Percentiles rank a stretch among this genome's conserved stretches.
Conservation (phyloP, 148 eudicot species). For the Simmondsia chinensis region DNA sequence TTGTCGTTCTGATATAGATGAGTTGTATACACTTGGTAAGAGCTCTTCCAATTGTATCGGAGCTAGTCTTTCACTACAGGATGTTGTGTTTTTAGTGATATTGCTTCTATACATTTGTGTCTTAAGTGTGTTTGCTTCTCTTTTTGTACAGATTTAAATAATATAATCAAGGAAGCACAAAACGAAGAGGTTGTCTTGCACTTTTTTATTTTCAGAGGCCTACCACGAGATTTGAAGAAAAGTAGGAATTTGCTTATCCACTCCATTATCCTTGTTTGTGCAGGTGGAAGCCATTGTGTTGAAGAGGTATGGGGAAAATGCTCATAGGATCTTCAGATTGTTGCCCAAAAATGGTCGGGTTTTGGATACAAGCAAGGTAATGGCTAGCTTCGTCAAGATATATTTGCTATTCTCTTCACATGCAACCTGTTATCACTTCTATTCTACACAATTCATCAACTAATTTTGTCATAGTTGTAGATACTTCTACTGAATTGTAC, state of each 20-base stretch:
- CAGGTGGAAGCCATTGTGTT: constrained; percentile 84
- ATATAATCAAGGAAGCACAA: constrained; percentile 55
- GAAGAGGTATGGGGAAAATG: constrained; percentile 67
- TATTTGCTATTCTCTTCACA: not conserved
- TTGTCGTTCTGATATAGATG: constrained; percentile 43
- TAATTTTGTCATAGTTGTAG: too few species aligned
- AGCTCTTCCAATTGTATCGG: constrained; percentile 2
- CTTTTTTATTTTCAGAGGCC: constrained; percentile 1
- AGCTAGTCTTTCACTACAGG: too few species aligned
- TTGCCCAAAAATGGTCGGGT: constrained; percentile 34
- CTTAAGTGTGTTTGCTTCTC: not conserved
- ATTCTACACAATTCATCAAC: too few species aligned
- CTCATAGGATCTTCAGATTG: constrained; percentile 74
- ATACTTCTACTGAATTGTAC: too few species aligned
- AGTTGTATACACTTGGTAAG: constrained; percentile 54
- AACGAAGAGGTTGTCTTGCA: constrained; percentile 54
- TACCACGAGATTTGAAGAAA: too few species aligned
- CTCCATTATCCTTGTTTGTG: constrained; percentile 8
- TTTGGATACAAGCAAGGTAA: constrained; percentile 76
- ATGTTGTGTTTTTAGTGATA: too few species aligned
- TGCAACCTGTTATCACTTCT: not conserved
- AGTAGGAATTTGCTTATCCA: not conserved
- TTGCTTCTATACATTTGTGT: not conserved
- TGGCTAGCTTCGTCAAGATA: not conserved
- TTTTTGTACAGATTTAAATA: constrained; percentile 54